These are phyloP conservation scores for Nakaseomyces uthaithaninus DNA, from an alignment of 1,139 yeast genomes.

Conservation along the genomic window DNA sequence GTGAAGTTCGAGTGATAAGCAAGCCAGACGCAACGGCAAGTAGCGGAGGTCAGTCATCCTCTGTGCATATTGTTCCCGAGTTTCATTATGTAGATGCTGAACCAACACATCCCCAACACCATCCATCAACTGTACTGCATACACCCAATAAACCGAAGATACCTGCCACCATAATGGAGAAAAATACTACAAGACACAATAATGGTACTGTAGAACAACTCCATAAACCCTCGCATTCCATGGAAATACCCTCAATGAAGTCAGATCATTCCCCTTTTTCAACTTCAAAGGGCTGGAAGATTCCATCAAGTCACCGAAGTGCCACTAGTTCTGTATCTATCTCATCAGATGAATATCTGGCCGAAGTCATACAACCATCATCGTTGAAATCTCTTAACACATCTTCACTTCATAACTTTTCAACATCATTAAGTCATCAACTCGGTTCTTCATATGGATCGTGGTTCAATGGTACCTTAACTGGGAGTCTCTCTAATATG, in stretches of 20 bases:
- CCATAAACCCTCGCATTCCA: background rate
- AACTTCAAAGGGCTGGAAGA: constrained; percentile 28
- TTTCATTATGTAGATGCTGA: background rate
- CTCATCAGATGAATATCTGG: constrained; percentile 26
- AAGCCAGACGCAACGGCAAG: background rate
- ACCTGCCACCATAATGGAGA: constrained; percentile 1
- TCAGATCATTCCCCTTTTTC: constrained; percentile 15
- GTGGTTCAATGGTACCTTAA: constrained; percentile 24
- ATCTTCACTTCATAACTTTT: constrained; percentile 27
- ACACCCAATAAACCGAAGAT: constrained; percentile 5
- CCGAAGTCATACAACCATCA: constrained; percentile 31
- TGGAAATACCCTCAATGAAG: constrained; percentile 4
- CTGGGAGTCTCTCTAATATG: constrained; percentile 1
- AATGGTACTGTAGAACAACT: background rate
- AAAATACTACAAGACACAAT: background rate
- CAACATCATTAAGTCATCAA: constrained; percentile 30
- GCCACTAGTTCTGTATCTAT: constrained; percentile 21
- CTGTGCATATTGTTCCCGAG: background rate
- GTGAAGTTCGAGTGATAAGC: background rate
- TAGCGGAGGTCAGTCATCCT: background rate
- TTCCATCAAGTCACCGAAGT: constrained; percentile 21
- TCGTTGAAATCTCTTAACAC: constrained; percentile 26
- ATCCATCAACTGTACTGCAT: background rate
- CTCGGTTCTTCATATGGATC: constrained; percentile 29
- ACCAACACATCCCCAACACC: background rate